Conservation (phyloP, 805 yeast species). For the Metschnikowia reukaufii region DNA sequence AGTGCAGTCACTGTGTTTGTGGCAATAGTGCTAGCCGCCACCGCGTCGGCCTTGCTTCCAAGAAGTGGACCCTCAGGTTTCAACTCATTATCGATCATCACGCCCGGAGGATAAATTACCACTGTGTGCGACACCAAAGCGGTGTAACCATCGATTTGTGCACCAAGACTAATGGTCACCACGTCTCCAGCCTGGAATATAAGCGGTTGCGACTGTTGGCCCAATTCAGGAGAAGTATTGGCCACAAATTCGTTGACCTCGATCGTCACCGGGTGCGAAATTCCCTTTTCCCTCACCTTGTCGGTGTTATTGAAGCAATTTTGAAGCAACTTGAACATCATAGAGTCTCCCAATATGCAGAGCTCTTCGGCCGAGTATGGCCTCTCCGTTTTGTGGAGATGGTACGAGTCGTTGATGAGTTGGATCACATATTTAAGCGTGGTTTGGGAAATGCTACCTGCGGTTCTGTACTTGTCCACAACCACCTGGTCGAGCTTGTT, state of each 20-base stretch:
- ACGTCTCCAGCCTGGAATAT: constrained; percentile 74
- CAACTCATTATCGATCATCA: constrained; percentile 29
- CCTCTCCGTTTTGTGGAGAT: constrained; percentile 46
- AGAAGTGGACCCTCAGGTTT: constrained; percentile 75
- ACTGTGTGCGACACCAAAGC: constrained; percentile 83
- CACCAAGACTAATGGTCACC: constrained; percentile 81
- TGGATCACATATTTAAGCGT: constrained; percentile 64
- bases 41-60: constrained; percentile 85
- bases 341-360: constrained; percentile 80
- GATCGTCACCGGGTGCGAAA: constrained; percentile 86
- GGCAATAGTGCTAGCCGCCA: constrained; percentile 87
- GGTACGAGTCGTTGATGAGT: constrained; percentile 74
- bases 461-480: constrained; percentile 79
- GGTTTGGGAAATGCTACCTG: constrained; percentile 88
- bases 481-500: constrained; percentile 63
- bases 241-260: constrained; percentile 76
- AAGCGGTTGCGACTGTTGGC: constrained; percentile 46
- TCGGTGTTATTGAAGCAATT: constrained; percentile 58
- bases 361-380: constrained; percentile 63
- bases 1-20: constrained; percentile 80
- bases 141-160: constrained; percentile 94
- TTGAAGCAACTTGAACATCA: constrained; percentile 58
- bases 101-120: constrained; percentile 73
- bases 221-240: constrained; percentile 87
- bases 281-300: constrained; percentile 78